A percentile compares a stretch with the other conserved stretches of the same genome.
Evolutionary conservation across 2,329 filamentous ascomycete genomes (phyloP).

Genomic region (Thermoascus crustaceus): DNA sequence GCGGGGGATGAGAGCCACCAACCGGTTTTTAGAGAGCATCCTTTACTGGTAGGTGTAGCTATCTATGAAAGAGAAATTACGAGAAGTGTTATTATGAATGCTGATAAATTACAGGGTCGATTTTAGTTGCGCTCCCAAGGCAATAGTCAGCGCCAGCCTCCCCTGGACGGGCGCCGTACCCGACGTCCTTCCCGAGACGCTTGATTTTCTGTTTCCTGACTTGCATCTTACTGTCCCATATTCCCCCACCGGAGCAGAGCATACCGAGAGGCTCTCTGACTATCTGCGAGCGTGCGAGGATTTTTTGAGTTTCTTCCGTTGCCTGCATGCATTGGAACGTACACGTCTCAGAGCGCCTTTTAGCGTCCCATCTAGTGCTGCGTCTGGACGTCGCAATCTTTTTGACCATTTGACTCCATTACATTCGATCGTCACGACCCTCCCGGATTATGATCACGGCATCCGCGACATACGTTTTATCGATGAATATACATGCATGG

Average conservation of each 20-base stretch:
- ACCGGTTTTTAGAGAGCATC: constrained; percentile 23
- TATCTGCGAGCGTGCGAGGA: constrained; percentile 21
- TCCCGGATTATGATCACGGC: constrained; percentile 25
- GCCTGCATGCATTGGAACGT: constrained; percentile 17
- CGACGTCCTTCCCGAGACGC: constrained; percentile 14
- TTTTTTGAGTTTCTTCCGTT: constrained; percentile 23
- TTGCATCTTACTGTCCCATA: constrained; percentile 13
- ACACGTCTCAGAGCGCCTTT: constrained; percentile 12
- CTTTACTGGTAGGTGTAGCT: constrained; percentile 20
- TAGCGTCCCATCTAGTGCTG: constrained; percentile 3
- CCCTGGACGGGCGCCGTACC: constrained; percentile 22
- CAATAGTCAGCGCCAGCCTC: constrained; percentile 20
- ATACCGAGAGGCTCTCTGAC: constrained; percentile 13
- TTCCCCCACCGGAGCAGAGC: constrained; percentile 7
- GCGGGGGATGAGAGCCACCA: constrained; percentile 19
- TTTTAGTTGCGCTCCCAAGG: constrained; percentile 23
- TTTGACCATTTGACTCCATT: constrained; percentile 18
- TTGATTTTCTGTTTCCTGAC: constrained; percentile 18
- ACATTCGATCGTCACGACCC: constrained; percentile 19
- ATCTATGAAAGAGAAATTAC: neutral
- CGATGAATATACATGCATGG: constrained; percentile 25
- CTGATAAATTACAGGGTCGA: constrained; percentile 19
- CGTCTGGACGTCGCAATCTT: constrained; percentile 9
- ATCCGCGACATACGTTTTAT: constrained; percentile 26
- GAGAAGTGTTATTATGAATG: neutral